Evolutionary conservation across 1,139 yeast species (phyloP), one percentile per base, ranked within the genome.

Genomic region (Blastobotrys illinoisensis): DNA sequence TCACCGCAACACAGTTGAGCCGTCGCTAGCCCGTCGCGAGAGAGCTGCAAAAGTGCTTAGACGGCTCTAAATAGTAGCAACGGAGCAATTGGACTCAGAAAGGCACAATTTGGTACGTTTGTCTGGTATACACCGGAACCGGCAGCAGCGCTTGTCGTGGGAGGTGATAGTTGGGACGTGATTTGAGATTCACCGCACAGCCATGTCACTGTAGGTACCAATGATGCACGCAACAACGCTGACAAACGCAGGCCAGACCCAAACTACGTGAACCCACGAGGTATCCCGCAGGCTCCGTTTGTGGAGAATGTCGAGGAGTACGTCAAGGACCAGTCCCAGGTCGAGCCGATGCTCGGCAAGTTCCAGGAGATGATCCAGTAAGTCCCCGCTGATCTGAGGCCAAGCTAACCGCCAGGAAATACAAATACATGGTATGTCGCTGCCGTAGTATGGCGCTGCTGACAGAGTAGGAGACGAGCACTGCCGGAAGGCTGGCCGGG

Each of bases 241-340:
- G n/a, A n/a, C n/a, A n/a, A n/a, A n/a, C n/a, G n/a, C n/a, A 60
- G 61, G 21, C 61, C 60, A 6, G 59, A 54, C 20, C 56, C 60
- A 13, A 53, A 58, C 14, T 54, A 54, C 47, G 59, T 59, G 48
- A 91, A 91, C 65, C 93, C 97, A 20, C 79, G 98, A 60, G 99
- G 99, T 1, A 93, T 93, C 56, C 99, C 99, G 9, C 88, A 88
- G 66, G 99, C 99, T 1, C 97, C 96, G 24, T 93, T 95, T 69
- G 85, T 95, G 57, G 96, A 88, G 59, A 82, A 83, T 58, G 95
- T 93, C 18, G 95, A 84, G 57, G 85, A 82, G 56, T 81, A 83
- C 62, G 80, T 90, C 62, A 82, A 80, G 64, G 77, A 81, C 63
- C 79, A 82, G 3, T 87, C 80, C 52, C 93, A 88, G 63, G 90